phyloP scores from a whole-genome alignment of 2,329 filamentous ascomycete species.

The Aspergillus viridinutans region DNA sequence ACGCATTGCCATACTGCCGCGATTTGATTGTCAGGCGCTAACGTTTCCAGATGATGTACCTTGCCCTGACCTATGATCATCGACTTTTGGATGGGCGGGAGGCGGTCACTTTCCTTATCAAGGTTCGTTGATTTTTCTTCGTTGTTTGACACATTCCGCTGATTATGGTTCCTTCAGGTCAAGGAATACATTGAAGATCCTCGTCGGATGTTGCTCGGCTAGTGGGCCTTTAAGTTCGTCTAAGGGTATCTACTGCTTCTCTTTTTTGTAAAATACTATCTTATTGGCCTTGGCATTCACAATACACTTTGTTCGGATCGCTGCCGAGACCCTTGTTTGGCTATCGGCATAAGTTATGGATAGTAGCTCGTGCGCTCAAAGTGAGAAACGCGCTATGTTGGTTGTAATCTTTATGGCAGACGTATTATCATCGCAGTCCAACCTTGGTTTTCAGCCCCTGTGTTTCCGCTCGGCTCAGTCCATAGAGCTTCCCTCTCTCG shows the following conservation, averaged over 20 bases:
- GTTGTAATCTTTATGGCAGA: not conserved
- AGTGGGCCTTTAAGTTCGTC: constrained; percentile 5
- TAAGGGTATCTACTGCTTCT: not conserved
- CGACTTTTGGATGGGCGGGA: constrained; percentile 91
- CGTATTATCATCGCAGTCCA: constrained; percentile 14
- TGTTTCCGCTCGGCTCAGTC: constrained; percentile 37
- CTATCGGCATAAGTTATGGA: not conserved
- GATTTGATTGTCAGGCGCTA: constrained; percentile 2
- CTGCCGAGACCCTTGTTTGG: not conserved
- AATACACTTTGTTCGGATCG: not conserved
- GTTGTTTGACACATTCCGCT: not conserved
- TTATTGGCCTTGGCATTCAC: not conserved
- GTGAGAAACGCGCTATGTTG: not conserved
- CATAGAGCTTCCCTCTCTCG: constrained; percentile 44
- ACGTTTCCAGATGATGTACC: constrained; percentile 79
- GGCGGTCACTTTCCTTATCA: constrained; percentile 92
- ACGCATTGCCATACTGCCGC: constrained; percentile 19
- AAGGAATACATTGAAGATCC: constrained; percentile 98
- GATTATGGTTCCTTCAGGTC: constrained; percentile 43
- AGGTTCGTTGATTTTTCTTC: constrained; percentile 44
- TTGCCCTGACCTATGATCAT: constrained; percentile 96
- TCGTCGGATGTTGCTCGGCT: constrained; percentile 73
- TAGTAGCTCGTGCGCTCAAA: not conserved
- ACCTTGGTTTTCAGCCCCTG: constrained; percentile 28
- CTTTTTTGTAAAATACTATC: not conserved